phyloP scores from a whole-genome alignment of 805 yeast species.

The Brettanomyces nanus region DNA sequence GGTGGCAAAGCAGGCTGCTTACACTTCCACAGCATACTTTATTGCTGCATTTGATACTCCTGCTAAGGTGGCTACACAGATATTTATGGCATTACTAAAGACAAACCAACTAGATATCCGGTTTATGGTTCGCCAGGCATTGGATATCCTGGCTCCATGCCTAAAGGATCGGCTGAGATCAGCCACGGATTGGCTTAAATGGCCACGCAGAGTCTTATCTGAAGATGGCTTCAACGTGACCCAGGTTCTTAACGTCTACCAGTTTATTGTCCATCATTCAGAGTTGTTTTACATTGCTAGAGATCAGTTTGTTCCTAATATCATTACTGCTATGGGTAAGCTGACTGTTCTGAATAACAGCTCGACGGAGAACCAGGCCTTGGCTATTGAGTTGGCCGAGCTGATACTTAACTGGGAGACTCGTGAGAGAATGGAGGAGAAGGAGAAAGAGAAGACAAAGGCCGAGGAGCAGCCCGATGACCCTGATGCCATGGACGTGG shows the following conservation, averaged over 20 bases:
- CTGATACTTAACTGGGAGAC: slow-evolving; percentile 81
- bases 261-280: slow-evolving; percentile 79
- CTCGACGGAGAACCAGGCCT: slow-evolving; percentile 68
- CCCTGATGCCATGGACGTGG: slow-evolving; percentile 5
- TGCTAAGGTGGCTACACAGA: slow-evolving; percentile 78
- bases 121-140: slow-evolving; percentile 74
- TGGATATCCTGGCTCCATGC: slow-evolving; percentile 84
- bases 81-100: slow-evolving; percentile 81
- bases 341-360: slow-evolving; percentile 72
- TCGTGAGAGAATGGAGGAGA: slow-evolving; percentile 13
- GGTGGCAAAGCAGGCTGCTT: slow-evolving; percentile 86
- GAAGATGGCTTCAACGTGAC: slow-evolving; percentile 85
- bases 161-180: slow-evolving; percentile 61
- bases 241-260: slow-evolving; percentile 82
- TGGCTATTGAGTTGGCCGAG: slow-evolving; percentile 88
- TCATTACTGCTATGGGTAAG: slow-evolving; percentile 88
- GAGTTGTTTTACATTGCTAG: slow-evolving; percentile 79
- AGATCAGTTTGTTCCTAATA: slow-evolving; percentile 81
- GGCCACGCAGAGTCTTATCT: slow-evolving; percentile 87
- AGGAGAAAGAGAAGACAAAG: slow-evolving; percentile 1
- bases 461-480: slow-evolving; percentile 1
- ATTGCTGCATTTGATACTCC: slow-evolving; percentile 87
- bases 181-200: slow-evolving; percentile 72
- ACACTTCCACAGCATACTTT: slow-evolving; percentile 78
- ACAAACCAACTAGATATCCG: slow-evolving; percentile 83